Percentiles rank a stretch among this genome's conserved stretches.
Conservation (phyloP, 2,329 filamentous ascomycete species). For the Aspergillus spinulosporus region DNA sequence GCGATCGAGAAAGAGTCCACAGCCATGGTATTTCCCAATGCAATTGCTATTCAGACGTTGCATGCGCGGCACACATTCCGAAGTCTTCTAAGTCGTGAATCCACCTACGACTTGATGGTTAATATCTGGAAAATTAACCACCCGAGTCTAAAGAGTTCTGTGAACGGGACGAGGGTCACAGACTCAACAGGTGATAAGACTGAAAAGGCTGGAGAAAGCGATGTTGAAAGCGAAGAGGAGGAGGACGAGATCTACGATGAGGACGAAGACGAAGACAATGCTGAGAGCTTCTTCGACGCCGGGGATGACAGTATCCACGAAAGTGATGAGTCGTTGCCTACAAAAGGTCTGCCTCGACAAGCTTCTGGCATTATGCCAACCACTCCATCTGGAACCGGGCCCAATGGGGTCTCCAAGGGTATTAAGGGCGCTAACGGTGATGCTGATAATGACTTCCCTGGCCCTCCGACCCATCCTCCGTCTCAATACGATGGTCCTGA, state of each 20-base stretch:
- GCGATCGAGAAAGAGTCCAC: conserved; percentile 97
- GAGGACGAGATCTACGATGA: conserved; percentile 58
- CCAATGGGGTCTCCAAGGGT: conserved; percentile 42
- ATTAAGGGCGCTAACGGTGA: conserved; percentile 51
- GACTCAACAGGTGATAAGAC: conserved; percentile 85
- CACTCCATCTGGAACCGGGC: conserved; percentile 37
- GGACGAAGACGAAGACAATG: conserved; percentile 53
- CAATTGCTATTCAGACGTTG: conserved; percentile 91
- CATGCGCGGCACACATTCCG: conserved; percentile 96
- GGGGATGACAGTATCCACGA: conserved; percentile 55
- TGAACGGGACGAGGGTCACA: conserved; percentile 83
- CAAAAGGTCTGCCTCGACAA: conserved; percentile 67
- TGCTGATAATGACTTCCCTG: conserved; percentile 68
- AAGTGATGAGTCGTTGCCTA: conserved; percentile 50
- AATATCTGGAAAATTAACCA: conserved; percentile 99
- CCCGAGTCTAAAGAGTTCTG: conserved; percentile 82
- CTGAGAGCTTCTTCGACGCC: conserved; percentile 62
- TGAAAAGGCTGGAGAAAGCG: conserved; percentile 70
- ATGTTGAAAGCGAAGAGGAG: conserved; percentile 75
- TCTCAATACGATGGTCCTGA: conserved; percentile 81
- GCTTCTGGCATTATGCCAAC: conserved; percentile 57
- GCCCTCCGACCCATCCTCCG: conserved; percentile 74
- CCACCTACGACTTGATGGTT: conserved; percentile 94
- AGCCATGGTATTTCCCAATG: conserved; percentile 93
- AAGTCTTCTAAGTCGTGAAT: conserved; percentile 89